Conservation (phyloP, 177 flowering plant genomes). For the Vitis hybrid region DNA sequence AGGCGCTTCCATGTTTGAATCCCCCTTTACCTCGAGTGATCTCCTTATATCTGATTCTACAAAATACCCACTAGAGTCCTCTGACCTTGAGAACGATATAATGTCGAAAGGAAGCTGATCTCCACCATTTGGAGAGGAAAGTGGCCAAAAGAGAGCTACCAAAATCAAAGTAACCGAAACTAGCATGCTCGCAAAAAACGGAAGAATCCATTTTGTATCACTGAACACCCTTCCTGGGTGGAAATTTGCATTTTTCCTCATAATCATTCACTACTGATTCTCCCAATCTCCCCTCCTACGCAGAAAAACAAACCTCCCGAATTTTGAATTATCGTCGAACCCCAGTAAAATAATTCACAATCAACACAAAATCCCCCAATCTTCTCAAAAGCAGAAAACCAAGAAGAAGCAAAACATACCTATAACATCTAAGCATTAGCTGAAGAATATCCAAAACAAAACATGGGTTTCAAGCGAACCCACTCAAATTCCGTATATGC, state of each 20-base stretch:
- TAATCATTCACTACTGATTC: slow-evolving; percentile 23
- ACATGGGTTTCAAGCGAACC: slow-evolving; percentile 5
- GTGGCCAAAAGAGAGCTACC: slow-evolving; percentile 42
- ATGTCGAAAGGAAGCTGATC: slow-evolving; percentile 47
- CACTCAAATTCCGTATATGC: neutral
- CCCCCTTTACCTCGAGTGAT: slow-evolving; percentile 15
- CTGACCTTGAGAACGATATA: slow-evolving; percentile 36
- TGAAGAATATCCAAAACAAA: neutral
- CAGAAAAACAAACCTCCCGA: neutral
- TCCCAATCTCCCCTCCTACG: slow-evolving; percentile 9
- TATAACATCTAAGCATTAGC: slow-evolving; percentile 12
- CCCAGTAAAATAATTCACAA: neutral
- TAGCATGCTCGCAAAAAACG: slow-evolving; percentile 71
- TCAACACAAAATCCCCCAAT: slow-evolving; percentile 8
- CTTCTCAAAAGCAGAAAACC: slow-evolving; percentile 4
- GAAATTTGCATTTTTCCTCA: slow-evolving; percentile 60
- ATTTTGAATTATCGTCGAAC: slow-evolving; percentile 1
- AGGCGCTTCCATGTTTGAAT: slow-evolving; percentile 42
- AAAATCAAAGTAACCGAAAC: slow-evolving; percentile 53
- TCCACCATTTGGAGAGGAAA: slow-evolving; percentile 39
- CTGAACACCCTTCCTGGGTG: slow-evolving; percentile 63
- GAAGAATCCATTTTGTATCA: slow-evolving; percentile 81
- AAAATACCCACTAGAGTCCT: slow-evolving; percentile 59
- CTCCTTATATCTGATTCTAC: slow-evolving; percentile 66
- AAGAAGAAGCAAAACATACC: slow-evolving; percentile 18